Conservation (phyloP, 306 rosid genomes). For the Pyrus betulifolia region DNA sequence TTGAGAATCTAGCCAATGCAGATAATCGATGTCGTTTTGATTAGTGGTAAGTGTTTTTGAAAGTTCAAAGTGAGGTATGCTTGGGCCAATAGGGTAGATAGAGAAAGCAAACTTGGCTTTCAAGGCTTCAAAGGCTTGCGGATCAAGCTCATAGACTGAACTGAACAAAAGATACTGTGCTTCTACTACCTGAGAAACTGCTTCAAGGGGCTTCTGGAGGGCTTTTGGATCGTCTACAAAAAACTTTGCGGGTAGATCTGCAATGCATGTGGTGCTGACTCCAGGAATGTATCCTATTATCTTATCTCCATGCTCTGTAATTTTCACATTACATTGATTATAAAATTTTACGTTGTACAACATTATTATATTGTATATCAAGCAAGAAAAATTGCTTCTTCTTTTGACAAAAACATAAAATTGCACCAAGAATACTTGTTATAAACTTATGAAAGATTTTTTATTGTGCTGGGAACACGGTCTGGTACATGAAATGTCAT, state of each 20-base stretch:
- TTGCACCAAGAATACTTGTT: too few relatives aligned
- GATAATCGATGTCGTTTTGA: neutral
- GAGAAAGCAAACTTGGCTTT: constrained; percentile 14
- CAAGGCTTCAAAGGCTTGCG: constrained; percentile 24
- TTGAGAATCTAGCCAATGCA: constrained; percentile 39
- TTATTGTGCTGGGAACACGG: too few relatives aligned
- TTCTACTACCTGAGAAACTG: neutral
- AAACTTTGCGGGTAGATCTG: constrained; percentile 23
- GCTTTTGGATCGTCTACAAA: neutral
- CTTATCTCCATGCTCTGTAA: constrained; percentile 25
- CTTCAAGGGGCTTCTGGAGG: constrained; percentile 3
- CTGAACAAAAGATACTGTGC: constrained; percentile 30
- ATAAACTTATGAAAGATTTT: too few relatives aligned
- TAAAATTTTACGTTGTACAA: too few relatives aligned
- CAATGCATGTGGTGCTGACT: constrained; percentile 19
- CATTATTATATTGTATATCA: too few relatives aligned
- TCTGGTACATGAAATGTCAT: too few relatives aligned
- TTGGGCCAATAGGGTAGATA: constrained; percentile 37
- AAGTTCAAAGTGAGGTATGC: constrained; percentile 18
- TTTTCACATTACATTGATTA: too few relatives aligned
- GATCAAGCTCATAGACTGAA: constrained; percentile 40
- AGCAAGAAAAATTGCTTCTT: too few relatives aligned
- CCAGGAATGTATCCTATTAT: constrained; percentile 44
- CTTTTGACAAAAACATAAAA: too few relatives aligned
- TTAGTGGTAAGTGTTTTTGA: neutral